Base-by-base conservation (phyloP, 768 basidiomycete genomes). In the Tulasnella sp. region DNA sequence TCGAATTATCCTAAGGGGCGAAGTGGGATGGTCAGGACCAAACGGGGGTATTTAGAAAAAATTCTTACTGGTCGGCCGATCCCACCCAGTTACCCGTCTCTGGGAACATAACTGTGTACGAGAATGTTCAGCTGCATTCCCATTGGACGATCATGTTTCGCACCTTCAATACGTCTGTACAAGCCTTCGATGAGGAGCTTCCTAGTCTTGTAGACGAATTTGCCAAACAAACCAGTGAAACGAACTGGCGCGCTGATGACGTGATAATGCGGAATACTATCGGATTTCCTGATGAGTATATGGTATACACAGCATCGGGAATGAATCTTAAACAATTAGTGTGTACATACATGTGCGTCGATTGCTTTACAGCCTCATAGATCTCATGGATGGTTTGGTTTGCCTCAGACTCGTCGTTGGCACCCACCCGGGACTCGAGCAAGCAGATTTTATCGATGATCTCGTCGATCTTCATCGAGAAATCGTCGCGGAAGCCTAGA, bases 401-500 rank as follows among this genome's bases (percentile, higher is more conserved):
- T 0, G 73, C 69, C 17, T 70, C 66, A 1, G 67, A 24, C 32
- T 59, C 58, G 58, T 59, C 58, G 23, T 59, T 62, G 1, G 73
- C 73, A 59, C 77, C 72, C 3, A 67, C 61, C n/a, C 72, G 69
- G 24, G 67, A 59, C 67, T 85, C 83, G 7, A 83, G 66, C 3
- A 67, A 68, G 62, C 75, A 75, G 55, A 85, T 79, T n/a, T 70
- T 71, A 30, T 76, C 73, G 5, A 83, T 69, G 32, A 85, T 69
- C 27, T 80, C 77, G 13, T 71, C 65, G 13, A 78, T 67, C 72
- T 78, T 55, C 17, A 81, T 74, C 60, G 80, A 74, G 56, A 82
- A 78, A 7, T 77, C 69, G 51, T 86, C 83, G n/a, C 82, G 73
- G 71, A 82, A 86, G 1, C 84, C 84, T 47, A 80, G 70, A 55